Evolutionary conservation across 78 protist genomes (phyloP), one percentile per base, ranked within the genome.

Genomic region (Diacronema lutheri): DNA sequence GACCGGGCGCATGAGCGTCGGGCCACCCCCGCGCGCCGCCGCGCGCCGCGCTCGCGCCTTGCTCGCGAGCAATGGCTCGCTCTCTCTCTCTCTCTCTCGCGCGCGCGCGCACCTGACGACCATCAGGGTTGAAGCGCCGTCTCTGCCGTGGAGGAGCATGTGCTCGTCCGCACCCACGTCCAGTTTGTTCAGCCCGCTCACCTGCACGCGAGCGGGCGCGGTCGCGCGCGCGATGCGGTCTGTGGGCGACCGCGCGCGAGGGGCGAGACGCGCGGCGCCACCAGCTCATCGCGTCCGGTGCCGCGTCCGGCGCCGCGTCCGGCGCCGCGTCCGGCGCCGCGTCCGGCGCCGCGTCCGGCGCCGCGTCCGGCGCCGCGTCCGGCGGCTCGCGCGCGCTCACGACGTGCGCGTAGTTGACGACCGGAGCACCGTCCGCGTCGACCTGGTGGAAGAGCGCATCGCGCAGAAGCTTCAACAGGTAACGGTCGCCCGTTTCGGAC

Each of bases 401-500:
- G 16, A 44, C 50, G 50, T 44, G 50, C 7, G 50, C 50, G 50
- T 44, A 44, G 16, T 3, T 9, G 50, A 44, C 50, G 50, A 44
- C 50, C 16, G 50, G 50, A 9, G 50, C 50, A 7, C 50, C 50
- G 16, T 44, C 50, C 50, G 3, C 50, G 50, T 44, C 50, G 16
- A 7, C 68, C 72, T 46, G 64, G 40, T 74, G 81, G 64, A 74
- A 74, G 44, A 50, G 64, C 64, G 46, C 46, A 64, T 74, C 81
- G 26, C 41, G 4, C 40, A 74, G 55, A 10, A 74, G 81, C 81
- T 74, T 74, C 46, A 74, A 41, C 29, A 74, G 81, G 64, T 74
- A 74, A 5, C 81, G 33, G 40, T 74, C 81, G 21, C 81, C 81
- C 23, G 81, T 74, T 25, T 74, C 81, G 1, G 81, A 46, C 81